A percentile compares a stretch with the other conserved stretches of the same genome.
Evolutionary conservation across 1,139 yeast genomes (phyloP).

Genomic region (Wickerhamomyces sp.): DNA sequence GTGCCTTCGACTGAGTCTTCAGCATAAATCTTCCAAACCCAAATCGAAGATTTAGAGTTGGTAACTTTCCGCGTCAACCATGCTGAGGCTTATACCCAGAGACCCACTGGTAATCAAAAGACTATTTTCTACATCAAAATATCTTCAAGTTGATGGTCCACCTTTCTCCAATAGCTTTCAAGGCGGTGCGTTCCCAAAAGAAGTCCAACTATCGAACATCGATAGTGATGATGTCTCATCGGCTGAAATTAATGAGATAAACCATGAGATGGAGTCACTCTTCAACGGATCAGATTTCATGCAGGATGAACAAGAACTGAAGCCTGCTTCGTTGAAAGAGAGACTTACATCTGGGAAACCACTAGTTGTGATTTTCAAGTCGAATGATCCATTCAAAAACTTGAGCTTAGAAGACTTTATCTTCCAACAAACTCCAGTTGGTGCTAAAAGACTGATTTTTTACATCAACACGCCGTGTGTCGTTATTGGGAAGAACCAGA

Average conservation of each 20-base stretch:
- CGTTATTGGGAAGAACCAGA: constrained; percentile 94
- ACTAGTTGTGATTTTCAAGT: constrained; percentile 36
- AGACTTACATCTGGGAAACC: constrained; percentile 7
- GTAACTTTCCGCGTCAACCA: too few species aligned
- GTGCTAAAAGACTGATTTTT: constrained; percentile 53
- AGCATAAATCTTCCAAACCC: too few species aligned
- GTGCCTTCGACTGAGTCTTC: too few species aligned
- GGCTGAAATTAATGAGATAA: constrained; percentile 21
- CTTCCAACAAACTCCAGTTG: constrained; percentile 55
- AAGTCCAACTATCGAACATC: too few species aligned
- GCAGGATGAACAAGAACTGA: not conserved
- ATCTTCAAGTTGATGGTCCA: too few species aligned
- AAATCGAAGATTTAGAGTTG: too few species aligned
- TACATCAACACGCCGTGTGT: constrained; percentile 82
- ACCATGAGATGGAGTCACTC: constrained; percentile 21
- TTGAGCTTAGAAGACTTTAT: constrained; percentile 80
- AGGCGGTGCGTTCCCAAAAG: too few species aligned
- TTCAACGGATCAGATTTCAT: constrained; percentile 7
- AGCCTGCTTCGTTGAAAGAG: not conserved
- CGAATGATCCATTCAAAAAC: constrained; percentile 67
- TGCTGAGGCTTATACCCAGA: too few species aligned
- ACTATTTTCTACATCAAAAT: too few species aligned
- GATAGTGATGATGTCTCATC: too few species aligned
- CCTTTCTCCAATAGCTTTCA: too few species aligned
- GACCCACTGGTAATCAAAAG: too few species aligned